Evolutionary conservation across 2,329 filamentous ascomycete genomes (phyloP), one percentile per base, ranked within the genome.

Genomic region (Ascosphaera apis): DNA sequence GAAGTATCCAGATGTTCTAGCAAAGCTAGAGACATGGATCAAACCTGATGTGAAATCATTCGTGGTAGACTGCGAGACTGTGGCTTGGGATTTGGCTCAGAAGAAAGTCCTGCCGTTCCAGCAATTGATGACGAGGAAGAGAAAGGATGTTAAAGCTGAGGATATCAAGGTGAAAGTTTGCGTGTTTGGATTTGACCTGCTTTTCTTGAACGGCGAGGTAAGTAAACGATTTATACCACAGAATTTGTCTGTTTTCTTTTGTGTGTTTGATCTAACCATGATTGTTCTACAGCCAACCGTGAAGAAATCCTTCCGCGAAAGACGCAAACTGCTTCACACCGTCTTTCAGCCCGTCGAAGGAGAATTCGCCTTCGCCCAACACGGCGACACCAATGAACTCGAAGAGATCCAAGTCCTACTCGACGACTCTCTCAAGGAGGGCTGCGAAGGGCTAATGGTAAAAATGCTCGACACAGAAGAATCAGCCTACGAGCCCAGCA

Each of bases 91-190:
- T 54, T 67, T 81, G n/a, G 66, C 67, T 1, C 82, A 88, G 61
- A 93, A 92, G 65, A 92, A 92, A 54, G 81, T 98, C 11, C 56
- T 98, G 28, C 88, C 88, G 0, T 98, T 98, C 62, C 88, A 98
- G 54, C 83, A 92, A 52, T 67, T 98, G 32, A 95, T 95, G 88
- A 95, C 88, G 11, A 70, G 88, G 37, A 98, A 98, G 62, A 76
- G 80, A 53, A 98, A 95, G 59, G 86, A 95, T 46, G 88, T 95
- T 49, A 92, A 91, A 54, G 65, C 80, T 5, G 84, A 92, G 50
- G 86, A 95, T 46, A 78, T 95, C 41, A 93, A 91, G 52, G 76
- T 95, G 57, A 88, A 91, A 53, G 86, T 95, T 32, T 95, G 84
- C 54, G 82, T 95, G 7, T 95, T 92, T 54, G 88, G 86, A 2